Base-by-base conservation (phyloP, 2,329 filamentous ascomycete genomes). In the Incumbomyces lentus region DNA sequence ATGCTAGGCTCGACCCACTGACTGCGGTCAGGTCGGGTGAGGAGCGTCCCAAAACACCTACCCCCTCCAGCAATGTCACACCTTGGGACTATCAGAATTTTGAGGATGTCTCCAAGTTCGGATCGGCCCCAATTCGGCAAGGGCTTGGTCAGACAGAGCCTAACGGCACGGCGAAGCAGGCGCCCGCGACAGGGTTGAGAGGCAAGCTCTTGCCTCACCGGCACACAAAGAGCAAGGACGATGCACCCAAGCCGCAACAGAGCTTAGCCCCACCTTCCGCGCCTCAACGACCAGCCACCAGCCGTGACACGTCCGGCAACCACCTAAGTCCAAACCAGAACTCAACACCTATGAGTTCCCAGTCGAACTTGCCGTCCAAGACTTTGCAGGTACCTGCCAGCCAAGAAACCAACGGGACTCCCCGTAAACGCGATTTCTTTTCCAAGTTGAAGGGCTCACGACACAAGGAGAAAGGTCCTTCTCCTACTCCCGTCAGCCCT, bases 31-130 rank as follows among this genome's bases (percentile, higher is more conserved):
- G 67, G 49, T 65, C 66, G 42, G 59, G 68, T 35, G 66, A 67
- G 22, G 55, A 59, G 7, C 50, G 58, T 36, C 61, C 65, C 45
- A 71, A 71, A 47, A 63, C 68, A 45, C 65, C 89, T 52, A 75
- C 74, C 38, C 93, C 89, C 44, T 79, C 78, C 11, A 92, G 86
- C 59, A 90, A 96, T 66, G 88, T 98, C 48, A 92, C 94, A 33
- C 92, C 92, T n/a, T 98, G 95, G 75, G 75, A 94, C 52, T 96
- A 92, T 62, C 92, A 96, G 66, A 86, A 92, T 62, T 76, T 76
- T 55, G 78, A 86, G 71, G 80, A 74, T 52, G 52, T 55, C 35
- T 52, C 48, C 19, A 52, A 56, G 54, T 57, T 53, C 33, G 55
- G 55, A 2, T 51, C 52, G 16, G 55, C 55, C 10, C 50, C 53